Conservation (phyloP, 1,284 basidiomycete species). For the Malassezia sp. region DNA sequence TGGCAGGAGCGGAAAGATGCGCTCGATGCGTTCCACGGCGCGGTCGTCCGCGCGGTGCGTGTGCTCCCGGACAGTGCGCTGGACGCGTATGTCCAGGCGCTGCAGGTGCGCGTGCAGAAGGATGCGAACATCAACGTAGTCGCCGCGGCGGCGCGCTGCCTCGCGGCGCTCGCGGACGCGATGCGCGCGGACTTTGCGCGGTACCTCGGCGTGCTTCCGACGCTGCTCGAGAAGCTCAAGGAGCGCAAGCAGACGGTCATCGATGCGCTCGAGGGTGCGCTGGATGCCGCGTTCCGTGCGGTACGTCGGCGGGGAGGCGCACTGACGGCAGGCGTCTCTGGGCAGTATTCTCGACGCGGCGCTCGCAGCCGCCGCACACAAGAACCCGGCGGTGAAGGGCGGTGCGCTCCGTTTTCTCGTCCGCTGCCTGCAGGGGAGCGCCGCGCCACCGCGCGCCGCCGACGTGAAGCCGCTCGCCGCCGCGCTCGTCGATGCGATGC, state of each 20-base stretch:
- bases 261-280: slow-evolving; percentile 71
- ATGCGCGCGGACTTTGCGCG: slow-evolving; percentile 60
- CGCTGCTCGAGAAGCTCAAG: slow-evolving; percentile 80
- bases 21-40: slow-evolving; percentile 67
- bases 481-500: slow-evolving; percentile 62
- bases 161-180: slow-evolving; percentile 76
- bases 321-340: too few species aligned
- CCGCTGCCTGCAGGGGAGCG: slow-evolving; percentile 61
- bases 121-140: slow-evolving; percentile 96
- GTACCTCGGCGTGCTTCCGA: slow-evolving; percentile 63
- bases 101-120: slow-evolving; percentile 69
- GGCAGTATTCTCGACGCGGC: slow-evolving; percentile 76
- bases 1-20: slow-evolving; percentile 91
- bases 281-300: slow-evolving; percentile 80
- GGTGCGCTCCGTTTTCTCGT: slow-evolving; percentile 78
- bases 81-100: slow-evolving; percentile 60
- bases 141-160: slow-evolving; percentile 69
- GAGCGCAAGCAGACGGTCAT: slow-evolving; percentile 83
- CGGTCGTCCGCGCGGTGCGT: slow-evolving; percentile 62
- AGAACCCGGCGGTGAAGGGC: slow-evolving; percentile 95
- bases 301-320: too few species aligned
- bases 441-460: slow-evolving; percentile 57
- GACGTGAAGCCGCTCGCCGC: slow-evolving; percentile 80
- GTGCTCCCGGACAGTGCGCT: slow-evolving; percentile 62
- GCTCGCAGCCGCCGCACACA: slow-evolving; percentile 65